These are phyloP conservation scores for Rhizopogon rudus DNA, from an alignment of 768 basidiomycete species.

Conservation along the genomic window DNA sequence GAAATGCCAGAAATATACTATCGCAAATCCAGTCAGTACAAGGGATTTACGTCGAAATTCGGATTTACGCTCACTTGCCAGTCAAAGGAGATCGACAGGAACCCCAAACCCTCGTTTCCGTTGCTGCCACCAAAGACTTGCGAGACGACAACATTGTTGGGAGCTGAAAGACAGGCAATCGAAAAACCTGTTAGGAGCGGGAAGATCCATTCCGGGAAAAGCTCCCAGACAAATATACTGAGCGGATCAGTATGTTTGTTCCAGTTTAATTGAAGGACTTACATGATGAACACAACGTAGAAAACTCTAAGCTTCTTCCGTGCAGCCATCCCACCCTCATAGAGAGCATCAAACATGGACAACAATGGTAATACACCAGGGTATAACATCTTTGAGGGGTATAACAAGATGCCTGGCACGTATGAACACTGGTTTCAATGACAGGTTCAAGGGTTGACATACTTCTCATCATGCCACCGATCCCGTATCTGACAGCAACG, in stretches of 20 bases:
- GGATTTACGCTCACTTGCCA: constrained; percentile 47
- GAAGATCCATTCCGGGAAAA: constrained; percentile 31
- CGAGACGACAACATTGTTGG: constrained; percentile 44
- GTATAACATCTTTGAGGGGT: constrained; percentile 42
- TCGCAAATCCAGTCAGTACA: too few species aligned
- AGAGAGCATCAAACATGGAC: constrained; percentile 32
- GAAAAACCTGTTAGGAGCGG: constrained; percentile 49
- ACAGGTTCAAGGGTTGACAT: constrained; percentile 5
- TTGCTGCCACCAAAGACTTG: constrained; percentile 58
- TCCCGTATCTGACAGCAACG: constrained; percentile 31
- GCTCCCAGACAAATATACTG: constrained; percentile 39
- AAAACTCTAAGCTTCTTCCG: constrained; percentile 42
- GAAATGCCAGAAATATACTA: constrained; percentile 20
- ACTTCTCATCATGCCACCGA: constrained; percentile 51
- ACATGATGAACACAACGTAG: constrained; percentile 34
- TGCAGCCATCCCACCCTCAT: constrained; percentile 31
- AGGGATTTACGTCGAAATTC: not conserved
- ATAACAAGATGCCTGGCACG: constrained; percentile 28
- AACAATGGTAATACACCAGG: constrained; percentile 23
- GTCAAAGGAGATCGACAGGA: constrained; percentile 55
- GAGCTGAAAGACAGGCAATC: constrained; percentile 50
- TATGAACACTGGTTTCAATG: not conserved
- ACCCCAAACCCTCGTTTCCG: constrained; percentile 59
- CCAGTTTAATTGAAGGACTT: not conserved
- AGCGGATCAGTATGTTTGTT: constrained; percentile 25